phyloP scores from a whole-genome alignment of 768 basidiomycete species.

The Pholiota conissans region DNA sequence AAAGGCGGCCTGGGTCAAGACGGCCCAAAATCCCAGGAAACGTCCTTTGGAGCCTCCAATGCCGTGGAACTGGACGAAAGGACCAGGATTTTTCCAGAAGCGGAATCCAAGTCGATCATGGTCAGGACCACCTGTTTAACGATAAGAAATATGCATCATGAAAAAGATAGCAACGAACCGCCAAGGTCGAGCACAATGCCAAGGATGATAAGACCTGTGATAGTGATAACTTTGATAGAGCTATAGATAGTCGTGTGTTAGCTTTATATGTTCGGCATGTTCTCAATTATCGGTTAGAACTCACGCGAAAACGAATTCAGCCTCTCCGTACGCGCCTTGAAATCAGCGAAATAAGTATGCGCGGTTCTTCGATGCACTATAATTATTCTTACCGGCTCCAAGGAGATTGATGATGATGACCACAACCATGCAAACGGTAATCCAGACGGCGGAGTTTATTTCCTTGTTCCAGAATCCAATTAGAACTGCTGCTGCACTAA shows the following conservation, averaged over 20 bases:
- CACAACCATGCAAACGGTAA: slow-evolving; percentile 73
- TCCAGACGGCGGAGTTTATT: slow-evolving; percentile 74
- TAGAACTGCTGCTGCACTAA: slow-evolving; percentile 74
- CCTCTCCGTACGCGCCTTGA: slow-evolving; percentile 73
- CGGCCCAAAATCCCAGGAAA: slow-evolving; percentile 63
- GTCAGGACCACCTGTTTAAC: slow-evolving; percentile 64
- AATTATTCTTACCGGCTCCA: slow-evolving; percentile 51
- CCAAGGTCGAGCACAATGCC: slow-evolving; percentile 59
- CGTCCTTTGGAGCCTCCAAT: slow-evolving; percentile 71
- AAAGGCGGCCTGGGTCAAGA: slow-evolving; percentile 86
- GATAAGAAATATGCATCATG: not conserved
- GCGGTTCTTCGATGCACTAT: not conserved
- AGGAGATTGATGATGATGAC: slow-evolving; percentile 75
- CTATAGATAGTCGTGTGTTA: slow-evolving; percentile 21
- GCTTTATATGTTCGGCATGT: not conserved
- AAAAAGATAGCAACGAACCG: not conserved
- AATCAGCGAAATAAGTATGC: not conserved
- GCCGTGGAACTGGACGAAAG: slow-evolving; percentile 71
- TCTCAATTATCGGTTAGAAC: slow-evolving; percentile 21
- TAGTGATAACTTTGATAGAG: slow-evolving; percentile 89
- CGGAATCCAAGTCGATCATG: slow-evolving; percentile 74
- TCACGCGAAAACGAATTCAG: slow-evolving; percentile 84
- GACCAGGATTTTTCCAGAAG: slow-evolving; percentile 89
- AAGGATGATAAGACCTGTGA: slow-evolving; percentile 67
- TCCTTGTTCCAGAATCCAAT: slow-evolving; percentile 69